Evolutionary conservation across 257 asterid genomes (phyloP).

Genomic region (Nyctanthes arbortristis): DNA sequence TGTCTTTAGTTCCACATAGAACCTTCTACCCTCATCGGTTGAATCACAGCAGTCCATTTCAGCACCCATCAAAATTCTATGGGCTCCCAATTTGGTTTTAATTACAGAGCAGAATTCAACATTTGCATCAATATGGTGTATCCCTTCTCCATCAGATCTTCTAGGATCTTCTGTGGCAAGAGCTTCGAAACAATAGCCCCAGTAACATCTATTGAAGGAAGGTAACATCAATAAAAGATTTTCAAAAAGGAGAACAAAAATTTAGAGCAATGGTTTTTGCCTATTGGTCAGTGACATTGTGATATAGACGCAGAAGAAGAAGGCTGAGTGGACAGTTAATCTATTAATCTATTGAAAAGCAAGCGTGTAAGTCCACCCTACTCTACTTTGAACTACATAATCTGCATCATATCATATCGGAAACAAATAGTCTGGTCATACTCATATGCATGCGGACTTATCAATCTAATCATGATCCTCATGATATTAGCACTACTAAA

Average conservation of each 20-base stretch:
- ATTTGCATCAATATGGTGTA: constrained; percentile 89
- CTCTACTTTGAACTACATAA: background rate
- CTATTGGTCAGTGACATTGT: too few species aligned
- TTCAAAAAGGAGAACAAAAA: constrained; percentile 1
- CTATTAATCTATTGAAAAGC: background rate
- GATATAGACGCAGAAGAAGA: constrained; percentile 12
- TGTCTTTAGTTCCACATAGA: constrained; percentile 88
- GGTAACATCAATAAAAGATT: background rate
- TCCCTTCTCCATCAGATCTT: constrained; percentile 85
- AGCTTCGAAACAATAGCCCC: constrained; percentile 94
- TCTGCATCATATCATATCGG: background rate
- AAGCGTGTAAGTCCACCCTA: background rate
- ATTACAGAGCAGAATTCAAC: constrained; percentile 85
- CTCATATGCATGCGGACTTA: background rate
- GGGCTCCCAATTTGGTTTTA: constrained; percentile 97
- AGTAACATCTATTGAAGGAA: constrained; percentile 60
- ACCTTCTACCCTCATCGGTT: constrained; percentile 91
- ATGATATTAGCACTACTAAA: background rate
- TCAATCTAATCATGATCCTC: background rate
- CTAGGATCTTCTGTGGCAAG: constrained; percentile 96
- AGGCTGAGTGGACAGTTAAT: background rate
- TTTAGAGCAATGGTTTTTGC: background rate
- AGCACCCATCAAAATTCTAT: constrained; percentile 95
- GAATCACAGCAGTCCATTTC: constrained; percentile 99
- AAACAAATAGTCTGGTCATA: background rate